These are phyloP conservation scores for Hypoxylon rubiginosum DNA, from an alignment of 2,329 filamentous ascomycete genomes.

Conservation along the genomic window DNA sequence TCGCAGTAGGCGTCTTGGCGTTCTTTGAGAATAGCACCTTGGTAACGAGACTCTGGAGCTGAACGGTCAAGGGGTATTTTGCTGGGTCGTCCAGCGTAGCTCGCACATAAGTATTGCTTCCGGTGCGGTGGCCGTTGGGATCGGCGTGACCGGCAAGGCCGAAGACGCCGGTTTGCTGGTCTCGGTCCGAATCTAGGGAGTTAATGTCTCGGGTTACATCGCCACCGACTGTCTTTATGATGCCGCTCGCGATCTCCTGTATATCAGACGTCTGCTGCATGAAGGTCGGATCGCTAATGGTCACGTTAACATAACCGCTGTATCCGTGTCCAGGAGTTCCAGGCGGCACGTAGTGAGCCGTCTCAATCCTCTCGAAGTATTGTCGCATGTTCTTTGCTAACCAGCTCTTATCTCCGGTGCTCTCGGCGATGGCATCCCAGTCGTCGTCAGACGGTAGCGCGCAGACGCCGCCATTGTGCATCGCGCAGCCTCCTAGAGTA, in stretches of 20 bases:
- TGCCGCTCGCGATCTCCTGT: slow-evolving; percentile 42
- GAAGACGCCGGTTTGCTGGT: slow-evolving; percentile 48
- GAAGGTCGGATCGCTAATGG: slow-evolving; percentile 48
- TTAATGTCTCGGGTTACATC: slow-evolving; percentile 48
- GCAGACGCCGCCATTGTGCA: slow-evolving; percentile 51
- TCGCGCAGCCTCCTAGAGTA: slow-evolving; percentile 54
- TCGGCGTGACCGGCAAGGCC: slow-evolving; percentile 47
- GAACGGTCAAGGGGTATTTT: slow-evolving; percentile 59
- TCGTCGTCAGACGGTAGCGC: slow-evolving; percentile 50
- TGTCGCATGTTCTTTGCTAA: slow-evolving; percentile 46
- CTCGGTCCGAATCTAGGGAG: slow-evolving; percentile 44
- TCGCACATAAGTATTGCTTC: slow-evolving; percentile 63
- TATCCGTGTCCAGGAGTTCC: slow-evolving; percentile 49
- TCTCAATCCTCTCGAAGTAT: slow-evolving; percentile 48
- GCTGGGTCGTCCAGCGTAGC: slow-evolving; percentile 61
- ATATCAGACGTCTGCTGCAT: slow-evolving; percentile 43
- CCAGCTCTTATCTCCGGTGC: slow-evolving; percentile 50
- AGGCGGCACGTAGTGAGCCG: slow-evolving; percentile 47
- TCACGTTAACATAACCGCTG: slow-evolving; percentile 49
- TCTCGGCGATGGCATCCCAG: slow-evolving; percentile 50
- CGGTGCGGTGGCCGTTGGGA: slow-evolving; percentile 53
- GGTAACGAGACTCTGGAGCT: slow-evolving; percentile 49
- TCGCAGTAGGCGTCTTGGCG: slow-evolving; percentile 44
- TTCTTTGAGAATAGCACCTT: slow-evolving; percentile 46
- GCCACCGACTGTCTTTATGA: slow-evolving; percentile 45